A percentile compares a stretch with the other conserved stretches of the same genome.
phyloP scores from a whole-genome alignment of 2,329 filamentous ascomycete species.

The Xylariaceae sp. region DNA sequence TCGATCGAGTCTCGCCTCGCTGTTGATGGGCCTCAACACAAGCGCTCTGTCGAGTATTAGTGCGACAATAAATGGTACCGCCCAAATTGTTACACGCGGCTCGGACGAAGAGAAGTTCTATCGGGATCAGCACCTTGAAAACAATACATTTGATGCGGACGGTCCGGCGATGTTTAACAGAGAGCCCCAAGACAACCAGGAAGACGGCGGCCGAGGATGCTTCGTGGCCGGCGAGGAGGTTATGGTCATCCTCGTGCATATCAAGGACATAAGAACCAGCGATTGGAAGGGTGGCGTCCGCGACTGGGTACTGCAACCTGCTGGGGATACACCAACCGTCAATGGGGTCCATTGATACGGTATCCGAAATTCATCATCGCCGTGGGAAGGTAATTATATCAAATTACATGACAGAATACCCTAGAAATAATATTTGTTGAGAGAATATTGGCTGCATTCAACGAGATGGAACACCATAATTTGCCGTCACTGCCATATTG shows the following conservation, averaged over 20 bases:
- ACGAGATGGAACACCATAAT: too few species aligned
- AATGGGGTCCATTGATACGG: conserved; percentile 35
- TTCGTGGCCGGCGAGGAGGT: conserved; percentile 81
- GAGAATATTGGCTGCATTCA: too few species aligned
- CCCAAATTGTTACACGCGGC: conserved; percentile 65
- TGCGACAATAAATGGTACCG: conserved; percentile 88
- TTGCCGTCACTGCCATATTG: too few species aligned
- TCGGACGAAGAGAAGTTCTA: conserved; percentile 84
- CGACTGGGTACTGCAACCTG: conserved; percentile 60
- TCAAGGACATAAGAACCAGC: conserved; percentile 80
- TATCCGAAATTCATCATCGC: too few species aligned
- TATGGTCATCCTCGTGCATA: conserved; percentile 78
- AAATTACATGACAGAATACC: too few species aligned
- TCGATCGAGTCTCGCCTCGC: conserved; percentile 71
- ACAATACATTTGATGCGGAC: conserved; percentile 76
- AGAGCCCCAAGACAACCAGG: conserved; percentile 28
- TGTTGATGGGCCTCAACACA: conserved; percentile 88
- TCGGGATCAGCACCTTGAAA: conserved; percentile 77
- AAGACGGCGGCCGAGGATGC: conserved; percentile 54
- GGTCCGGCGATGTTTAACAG: conserved; percentile 40
- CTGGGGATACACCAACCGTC: conserved; percentile 17
- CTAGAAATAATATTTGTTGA: too few species aligned
- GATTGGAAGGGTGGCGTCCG: conserved; percentile 94
- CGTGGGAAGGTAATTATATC: too few species aligned
- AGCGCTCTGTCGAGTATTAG: conserved; percentile 83